A percentile compares a stretch with the other conserved stretches of the same genome.
These are phyloP conservation scores for Carallia brachiata DNA, from an alignment of 345 rosid genomes.

Conservation along the genomic window DNA sequence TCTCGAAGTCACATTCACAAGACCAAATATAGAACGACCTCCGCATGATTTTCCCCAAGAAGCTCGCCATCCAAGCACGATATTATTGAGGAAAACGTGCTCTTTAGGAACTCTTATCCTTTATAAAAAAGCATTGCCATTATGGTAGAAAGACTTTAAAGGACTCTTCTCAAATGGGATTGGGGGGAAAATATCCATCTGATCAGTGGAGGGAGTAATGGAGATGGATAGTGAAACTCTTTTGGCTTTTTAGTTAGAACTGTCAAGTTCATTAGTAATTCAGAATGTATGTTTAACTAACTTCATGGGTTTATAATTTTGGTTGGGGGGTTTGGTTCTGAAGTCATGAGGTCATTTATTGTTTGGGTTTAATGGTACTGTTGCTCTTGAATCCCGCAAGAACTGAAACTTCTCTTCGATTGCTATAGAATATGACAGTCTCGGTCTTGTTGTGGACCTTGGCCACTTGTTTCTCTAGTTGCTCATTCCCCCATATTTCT, in stretches of 20 bases:
- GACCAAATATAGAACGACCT: neutral
- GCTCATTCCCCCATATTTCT: too few species aligned
- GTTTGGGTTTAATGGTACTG: too few species aligned
- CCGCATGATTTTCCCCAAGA: neutral
- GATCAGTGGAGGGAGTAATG: neutral
- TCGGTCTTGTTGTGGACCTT: too few species aligned
- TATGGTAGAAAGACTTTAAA: constrained; percentile 5
- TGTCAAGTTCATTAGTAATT: neutral
- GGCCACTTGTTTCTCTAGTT: too few species aligned
- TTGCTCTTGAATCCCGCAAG: too few species aligned
- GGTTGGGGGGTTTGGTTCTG: too few species aligned
- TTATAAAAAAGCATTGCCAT: constrained; percentile 8
- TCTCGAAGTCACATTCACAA: neutral
- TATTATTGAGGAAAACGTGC: constrained; percentile 19
- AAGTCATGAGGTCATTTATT: too few species aligned
- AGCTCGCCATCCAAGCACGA: neutral
- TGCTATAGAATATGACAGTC: too few species aligned
- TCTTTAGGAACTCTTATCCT: neutral
- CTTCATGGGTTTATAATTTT: neutral
- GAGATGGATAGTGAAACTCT: neutral
- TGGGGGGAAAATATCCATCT: too few species aligned
- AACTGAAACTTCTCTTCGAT: too few species aligned
- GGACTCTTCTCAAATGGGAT: neutral
- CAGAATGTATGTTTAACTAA: constrained; percentile 13
- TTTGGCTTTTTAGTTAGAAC: neutral